A percentile compares a stretch with the other conserved stretches of the same genome.
phyloP scores from a whole-genome alignment of 208 protist species.

The Entamoeba dispar region DNA sequence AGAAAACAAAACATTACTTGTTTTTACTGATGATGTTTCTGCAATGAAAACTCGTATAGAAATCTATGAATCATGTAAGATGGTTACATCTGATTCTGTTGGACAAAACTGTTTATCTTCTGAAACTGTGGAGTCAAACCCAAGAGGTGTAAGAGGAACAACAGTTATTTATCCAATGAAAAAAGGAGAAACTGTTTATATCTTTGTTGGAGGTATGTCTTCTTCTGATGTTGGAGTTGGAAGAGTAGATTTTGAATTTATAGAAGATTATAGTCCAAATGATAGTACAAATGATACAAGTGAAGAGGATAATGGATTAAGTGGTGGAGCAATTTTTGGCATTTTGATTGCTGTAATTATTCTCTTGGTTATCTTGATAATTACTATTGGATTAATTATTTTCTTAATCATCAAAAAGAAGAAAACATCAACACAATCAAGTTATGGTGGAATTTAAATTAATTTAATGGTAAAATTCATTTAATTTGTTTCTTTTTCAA shows the following conservation, averaged over 20 bases:
- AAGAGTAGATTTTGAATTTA: background rate
- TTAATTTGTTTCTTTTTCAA: no score
- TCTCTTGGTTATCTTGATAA: background rate
- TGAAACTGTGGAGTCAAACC: background rate
- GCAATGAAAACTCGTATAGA: background rate
- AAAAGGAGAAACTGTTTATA: background rate
- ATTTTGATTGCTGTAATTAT: background rate
- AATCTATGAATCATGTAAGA: background rate
- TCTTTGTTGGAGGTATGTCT: background rate
- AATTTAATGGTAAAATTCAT: no score
- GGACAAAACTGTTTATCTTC: background rate
- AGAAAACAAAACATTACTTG: background rate
- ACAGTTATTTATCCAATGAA: background rate
- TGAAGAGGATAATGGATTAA: background rate
- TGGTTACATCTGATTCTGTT: background rate
- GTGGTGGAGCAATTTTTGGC: background rate
- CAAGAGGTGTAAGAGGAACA: background rate
- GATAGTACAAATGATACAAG: background rate
- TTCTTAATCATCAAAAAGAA: background rate
- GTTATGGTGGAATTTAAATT: no score
- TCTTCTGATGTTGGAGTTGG: background rate
- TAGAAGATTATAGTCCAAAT: background rate
- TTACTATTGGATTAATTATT: background rate
- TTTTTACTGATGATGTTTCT: background rate
- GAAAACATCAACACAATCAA: no score